phyloP scores from a whole-genome alignment of 192 early-diverging fungal species.

The Rhizophagus clarus region DNA sequence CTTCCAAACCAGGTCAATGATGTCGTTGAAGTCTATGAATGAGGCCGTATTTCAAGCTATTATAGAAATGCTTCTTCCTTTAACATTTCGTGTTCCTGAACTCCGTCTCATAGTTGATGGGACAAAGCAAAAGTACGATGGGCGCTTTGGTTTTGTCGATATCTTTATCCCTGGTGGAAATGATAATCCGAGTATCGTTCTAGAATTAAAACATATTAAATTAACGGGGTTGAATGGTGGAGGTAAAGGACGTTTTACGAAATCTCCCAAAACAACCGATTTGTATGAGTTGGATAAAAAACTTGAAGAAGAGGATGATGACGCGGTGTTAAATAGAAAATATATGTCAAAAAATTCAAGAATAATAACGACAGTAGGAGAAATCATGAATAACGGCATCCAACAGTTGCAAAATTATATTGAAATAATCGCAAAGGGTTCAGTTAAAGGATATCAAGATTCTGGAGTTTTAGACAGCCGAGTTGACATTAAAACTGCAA shows the following conservation, averaged over 20 bases:
- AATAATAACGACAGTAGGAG: not conserved
- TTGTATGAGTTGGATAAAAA: not conserved
- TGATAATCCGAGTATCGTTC: not conserved
- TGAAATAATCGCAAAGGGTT: not conserved
- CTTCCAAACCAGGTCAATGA: not conserved
- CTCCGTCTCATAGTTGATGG: not conserved
- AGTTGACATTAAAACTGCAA: not conserved
- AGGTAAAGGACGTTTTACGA: not conserved
- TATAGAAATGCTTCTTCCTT: not conserved
- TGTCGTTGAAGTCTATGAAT: not conserved
- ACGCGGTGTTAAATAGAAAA: not conserved
- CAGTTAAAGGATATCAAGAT: not conserved
- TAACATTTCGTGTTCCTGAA: not conserved
- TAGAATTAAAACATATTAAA: not conserved
- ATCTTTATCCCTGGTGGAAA: not conserved
- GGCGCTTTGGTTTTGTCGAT: not conserved
- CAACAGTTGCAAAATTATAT: not conserved
- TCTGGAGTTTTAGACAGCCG: not conserved
- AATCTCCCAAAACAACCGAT: not conserved
- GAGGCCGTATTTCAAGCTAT: not conserved
- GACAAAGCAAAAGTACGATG: not conserved
- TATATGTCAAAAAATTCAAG: not conserved
- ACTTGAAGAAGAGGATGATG: not conserved
- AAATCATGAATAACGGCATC: not conserved
- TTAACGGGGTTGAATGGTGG: not conserved